Evolutionary conservation across 208 protist genomes (phyloP).

Genomic region (Balamuthia mandrillaris): DNA sequence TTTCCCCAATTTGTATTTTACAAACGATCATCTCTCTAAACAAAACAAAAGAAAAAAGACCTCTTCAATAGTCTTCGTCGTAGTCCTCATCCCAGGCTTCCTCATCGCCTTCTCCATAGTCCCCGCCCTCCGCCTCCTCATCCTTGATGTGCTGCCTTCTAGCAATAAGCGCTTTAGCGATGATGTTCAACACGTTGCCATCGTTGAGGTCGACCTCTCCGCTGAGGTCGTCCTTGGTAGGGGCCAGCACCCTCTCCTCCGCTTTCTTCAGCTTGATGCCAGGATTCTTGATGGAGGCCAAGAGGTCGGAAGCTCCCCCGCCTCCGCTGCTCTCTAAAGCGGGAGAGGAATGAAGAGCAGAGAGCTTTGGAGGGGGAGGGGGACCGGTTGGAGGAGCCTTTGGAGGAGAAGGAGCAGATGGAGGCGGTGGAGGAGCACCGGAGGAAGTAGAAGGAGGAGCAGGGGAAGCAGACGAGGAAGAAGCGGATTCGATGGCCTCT

Average conservation of each 20-base stretch:
- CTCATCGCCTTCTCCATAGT: too few species aligned
- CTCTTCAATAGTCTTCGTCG: too few species aligned
- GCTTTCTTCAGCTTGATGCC: neutral
- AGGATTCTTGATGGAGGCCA: neutral
- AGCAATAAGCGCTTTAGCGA: neutral
- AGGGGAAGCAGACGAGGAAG: neutral
- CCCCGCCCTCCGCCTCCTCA: neutral
- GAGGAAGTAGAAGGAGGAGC: neutral
- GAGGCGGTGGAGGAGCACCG: neutral
- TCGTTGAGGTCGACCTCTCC: neutral
- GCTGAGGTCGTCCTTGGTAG: neutral
- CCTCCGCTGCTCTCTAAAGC: neutral
- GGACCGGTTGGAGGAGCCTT: neutral
- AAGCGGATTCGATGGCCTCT: neutral
- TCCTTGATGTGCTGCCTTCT: neutral
- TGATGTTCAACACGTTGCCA: conserved; percentile 1
- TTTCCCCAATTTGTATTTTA: too few species aligned
- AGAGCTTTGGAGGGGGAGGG: neutral
- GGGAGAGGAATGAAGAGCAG: neutral
- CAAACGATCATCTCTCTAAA: too few species aligned
- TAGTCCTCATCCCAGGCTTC: too few species aligned
- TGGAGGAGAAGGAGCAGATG: neutral
- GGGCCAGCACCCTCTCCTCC: neutral
- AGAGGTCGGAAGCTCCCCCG: neutral
- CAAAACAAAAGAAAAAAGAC: too few species aligned